Percentiles rank a stretch among this genome's conserved stretches.
These are phyloP conservation scores for Hanseniaspora lindneri DNA, from an alignment of 805 yeast genomes.

Conservation along the genomic window DNA sequence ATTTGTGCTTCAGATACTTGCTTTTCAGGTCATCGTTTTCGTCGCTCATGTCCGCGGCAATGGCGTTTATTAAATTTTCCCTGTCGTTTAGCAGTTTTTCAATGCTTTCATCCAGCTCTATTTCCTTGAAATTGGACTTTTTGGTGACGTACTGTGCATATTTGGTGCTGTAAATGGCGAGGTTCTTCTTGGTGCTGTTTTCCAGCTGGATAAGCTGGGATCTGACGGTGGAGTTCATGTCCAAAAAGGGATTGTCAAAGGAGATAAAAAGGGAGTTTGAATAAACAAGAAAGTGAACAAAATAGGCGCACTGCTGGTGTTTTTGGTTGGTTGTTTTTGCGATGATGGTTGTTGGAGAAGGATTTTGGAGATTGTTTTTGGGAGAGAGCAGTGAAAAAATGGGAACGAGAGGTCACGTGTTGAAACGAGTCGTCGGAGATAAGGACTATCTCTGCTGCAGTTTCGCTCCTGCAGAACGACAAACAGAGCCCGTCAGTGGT, in stretches of 20 bases:
- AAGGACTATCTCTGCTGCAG: too few species aligned
- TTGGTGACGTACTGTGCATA: conserved; percentile 43
- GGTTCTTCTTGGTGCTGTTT: conserved; percentile 44
- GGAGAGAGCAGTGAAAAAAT: too few species aligned
- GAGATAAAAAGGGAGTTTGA: too few species aligned
- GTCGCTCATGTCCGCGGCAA: conserved; percentile 40
- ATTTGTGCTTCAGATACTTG: conserved; percentile 40
- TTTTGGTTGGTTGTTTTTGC: too few species aligned
- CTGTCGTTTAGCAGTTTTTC: conserved; percentile 44
- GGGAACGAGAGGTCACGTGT: too few species aligned
- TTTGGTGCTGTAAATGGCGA: conserved; percentile 42
- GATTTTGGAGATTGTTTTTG: too few species aligned
- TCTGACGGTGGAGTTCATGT: conserved; percentile 44
- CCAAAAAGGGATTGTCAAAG: conserved; percentile 35
- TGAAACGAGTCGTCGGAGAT: too few species aligned
- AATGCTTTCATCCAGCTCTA: conserved; percentile 34
- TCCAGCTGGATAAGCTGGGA: conserved; percentile 60
- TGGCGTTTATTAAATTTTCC: conserved; percentile 24
- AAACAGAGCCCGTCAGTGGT: too few species aligned
- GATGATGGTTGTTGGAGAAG: too few species aligned
- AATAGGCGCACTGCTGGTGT: too few species aligned
- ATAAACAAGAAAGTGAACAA: too few species aligned
- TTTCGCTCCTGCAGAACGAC: too few species aligned
- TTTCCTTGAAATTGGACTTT: conserved; percentile 39
- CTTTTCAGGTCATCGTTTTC: background rate